phyloP scores from a whole-genome alignment of 1,284 basidiomycete genomes.

The Coniferiporia weirii region DNA sequence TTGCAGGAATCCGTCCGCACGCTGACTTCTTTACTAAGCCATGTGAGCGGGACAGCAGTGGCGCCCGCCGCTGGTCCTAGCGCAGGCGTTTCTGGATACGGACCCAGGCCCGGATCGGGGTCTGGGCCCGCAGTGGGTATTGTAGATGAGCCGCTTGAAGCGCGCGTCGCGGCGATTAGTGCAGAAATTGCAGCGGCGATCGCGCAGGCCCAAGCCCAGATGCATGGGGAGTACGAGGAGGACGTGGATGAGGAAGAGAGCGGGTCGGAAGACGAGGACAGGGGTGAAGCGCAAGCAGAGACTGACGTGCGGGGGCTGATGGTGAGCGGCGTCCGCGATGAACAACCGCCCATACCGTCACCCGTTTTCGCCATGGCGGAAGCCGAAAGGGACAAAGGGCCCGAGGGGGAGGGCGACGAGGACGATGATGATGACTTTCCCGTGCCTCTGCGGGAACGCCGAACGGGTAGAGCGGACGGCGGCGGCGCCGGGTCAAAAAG shows the following conservation, averaged over 20 bases:
- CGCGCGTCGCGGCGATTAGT: conserved; percentile 61
- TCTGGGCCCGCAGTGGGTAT: background rate
- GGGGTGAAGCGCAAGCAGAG: conserved; percentile 32
- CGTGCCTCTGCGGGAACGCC: conserved; percentile 51
- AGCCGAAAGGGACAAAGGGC: background rate
- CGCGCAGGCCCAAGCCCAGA: conserved; percentile 41
- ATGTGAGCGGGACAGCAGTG: conserved; percentile 28
- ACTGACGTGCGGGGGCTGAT: conserved; percentile 18
- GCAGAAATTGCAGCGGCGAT: conserved; percentile 71
- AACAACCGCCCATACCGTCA: background rate
- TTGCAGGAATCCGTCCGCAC: conserved; percentile 66
- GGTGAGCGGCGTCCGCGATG: conserved; percentile 15
- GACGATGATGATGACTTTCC: conserved; percentile 63
- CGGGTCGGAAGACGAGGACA: conserved; percentile 16
- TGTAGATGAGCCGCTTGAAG: conserved; percentile 45
- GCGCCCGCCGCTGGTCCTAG: background rate
- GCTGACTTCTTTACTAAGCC: conserved; percentile 58
- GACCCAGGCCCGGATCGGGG: background rate
- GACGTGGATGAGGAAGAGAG: conserved; percentile 29
- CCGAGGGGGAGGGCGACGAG: conserved; percentile 28
- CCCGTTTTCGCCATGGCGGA: background rate
- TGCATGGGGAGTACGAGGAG: conserved; percentile 16
- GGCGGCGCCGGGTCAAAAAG: conserved; percentile 37
- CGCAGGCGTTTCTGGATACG: too few relatives aligned
- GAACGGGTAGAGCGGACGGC: background rate